Base-by-base conservation (phyloP, 768 basidiomycete species). In the Punctularia strigosozonata region DNA sequence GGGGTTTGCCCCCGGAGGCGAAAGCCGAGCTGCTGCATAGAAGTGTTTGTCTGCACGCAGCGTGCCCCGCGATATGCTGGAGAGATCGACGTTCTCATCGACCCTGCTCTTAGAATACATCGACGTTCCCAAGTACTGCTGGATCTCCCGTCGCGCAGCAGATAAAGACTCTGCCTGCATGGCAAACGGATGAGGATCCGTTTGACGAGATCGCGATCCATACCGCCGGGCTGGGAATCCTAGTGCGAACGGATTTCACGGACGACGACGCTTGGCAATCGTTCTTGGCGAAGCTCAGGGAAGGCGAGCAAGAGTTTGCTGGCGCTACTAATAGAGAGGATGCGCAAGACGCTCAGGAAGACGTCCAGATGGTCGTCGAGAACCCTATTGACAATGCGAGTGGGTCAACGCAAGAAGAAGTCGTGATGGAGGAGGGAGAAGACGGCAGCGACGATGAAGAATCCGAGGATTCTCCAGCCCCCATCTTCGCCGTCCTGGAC, bases 201-300 rank as follows among this genome's bases (percentile, higher is more conserved):
- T 51, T 71, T 43, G 80, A 83, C 53, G 52, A 50, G 8, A 44
- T 61, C 36, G 46, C 70, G 23, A 53, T 60, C 17, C 64, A 72
- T 18, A 65, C 59, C 5, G 64, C 64, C 1, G 71, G 73, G 41
- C 48, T 75, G 30, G 81, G 81, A 12, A 48, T 86, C 42, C 51
- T 87, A 33, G 51, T 87, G n/a, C 75, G 85, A 26, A 79, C 83
- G 7, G 81, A 87, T 49, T 86, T 69, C 52, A 65, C 74, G 6
- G 58, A 81, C 51, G 79, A 85, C 24, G 59, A 62, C 5, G 73
- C 82, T 1, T 87, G 84, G 84, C 50, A 59, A 10, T 44, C 54
- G 0, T 83, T 86, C 54, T 58, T 54, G 40, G 45, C 51, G 4
- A 64, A 63, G 41, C 59, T 88, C 8, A 62, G 63, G 35, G 65